Conservation (phyloP, 2,329 filamentous ascomycete species). For the Hypoxylon sp. region DNA sequence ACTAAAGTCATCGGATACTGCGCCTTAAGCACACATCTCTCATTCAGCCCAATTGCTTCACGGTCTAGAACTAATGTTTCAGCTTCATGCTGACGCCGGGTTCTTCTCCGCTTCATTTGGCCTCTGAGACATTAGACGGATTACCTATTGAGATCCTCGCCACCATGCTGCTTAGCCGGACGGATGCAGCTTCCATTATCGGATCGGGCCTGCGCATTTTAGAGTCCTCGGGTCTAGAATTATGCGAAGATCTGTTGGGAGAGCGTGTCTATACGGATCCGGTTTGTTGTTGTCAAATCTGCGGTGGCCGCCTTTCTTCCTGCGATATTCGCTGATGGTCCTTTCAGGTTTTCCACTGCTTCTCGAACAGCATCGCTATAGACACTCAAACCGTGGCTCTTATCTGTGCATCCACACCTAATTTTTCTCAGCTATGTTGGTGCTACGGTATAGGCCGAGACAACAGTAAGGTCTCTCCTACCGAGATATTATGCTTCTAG, state of each 20-base stretch:
- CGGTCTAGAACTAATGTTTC: background rate
- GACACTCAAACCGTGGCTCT: conserved; percentile 57
- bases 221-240: conserved; percentile 63
- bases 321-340: conserved; percentile 61
- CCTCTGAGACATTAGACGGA: conserved; percentile 5
- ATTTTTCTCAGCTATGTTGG: conserved; percentile 61
- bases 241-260: conserved; percentile 60
- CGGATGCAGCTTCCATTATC: conserved; percentile 63
- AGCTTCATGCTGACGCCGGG: conserved; percentile 7
- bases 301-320: conserved; percentile 62
- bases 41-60: background rate
- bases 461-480: conserved; percentile 59
- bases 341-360: conserved; percentile 54
- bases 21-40: background rate
- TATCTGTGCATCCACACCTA: conserved; percentile 56
- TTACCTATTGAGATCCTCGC: conserved; percentile 57
- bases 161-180: conserved; percentile 62
- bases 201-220: conserved; percentile 62
- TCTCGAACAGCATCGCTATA: conserved; percentile 46
- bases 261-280: conserved; percentile 61
- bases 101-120: conserved; percentile 6
- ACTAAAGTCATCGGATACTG: conserved; percentile 54
- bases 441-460: conserved; percentile 57
- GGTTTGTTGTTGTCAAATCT: conserved; percentile 60
- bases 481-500: conserved; percentile 52